These are phyloP conservation scores for Prunella vulgaris DNA, from an alignment of 257 asterid genomes.

Conservation along the genomic window DNA sequence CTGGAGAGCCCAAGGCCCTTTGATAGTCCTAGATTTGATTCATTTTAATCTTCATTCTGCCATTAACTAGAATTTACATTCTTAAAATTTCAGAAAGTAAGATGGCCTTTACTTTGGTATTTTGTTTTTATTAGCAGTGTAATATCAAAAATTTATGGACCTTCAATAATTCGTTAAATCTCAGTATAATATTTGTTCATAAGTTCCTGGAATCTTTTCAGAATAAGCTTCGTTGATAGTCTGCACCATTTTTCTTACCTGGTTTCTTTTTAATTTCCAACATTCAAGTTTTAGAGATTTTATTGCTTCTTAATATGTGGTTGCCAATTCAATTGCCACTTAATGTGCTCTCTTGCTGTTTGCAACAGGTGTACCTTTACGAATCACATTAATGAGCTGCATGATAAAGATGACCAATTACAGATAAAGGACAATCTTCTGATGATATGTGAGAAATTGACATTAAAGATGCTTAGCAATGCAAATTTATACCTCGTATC, in stretches of 20 bases:
- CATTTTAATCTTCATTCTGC: background rate
- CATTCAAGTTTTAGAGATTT: background rate
- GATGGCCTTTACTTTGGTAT: background rate
- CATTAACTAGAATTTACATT: background rate
- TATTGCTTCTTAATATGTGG: background rate
- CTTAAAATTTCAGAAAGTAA: background rate
- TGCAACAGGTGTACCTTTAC: slow-evolving; percentile 71
- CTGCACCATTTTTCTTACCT: background rate
- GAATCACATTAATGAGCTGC: slow-evolving; percentile 60
- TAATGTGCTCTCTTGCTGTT: slow-evolving; percentile 17
- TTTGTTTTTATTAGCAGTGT: background rate
- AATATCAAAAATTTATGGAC: background rate
- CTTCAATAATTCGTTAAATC: background rate
- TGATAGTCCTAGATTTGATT: background rate
- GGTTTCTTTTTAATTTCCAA: background rate
- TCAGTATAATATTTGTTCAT: too few relatives aligned
- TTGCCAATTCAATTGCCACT: background rate
- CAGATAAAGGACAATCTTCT: slow-evolving; percentile 60
- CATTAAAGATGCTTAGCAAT: slow-evolving; percentile 81
- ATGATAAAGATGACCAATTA: slow-evolving; percentile 39
- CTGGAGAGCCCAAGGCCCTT: background rate
- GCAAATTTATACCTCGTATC: slow-evolving; percentile 72
- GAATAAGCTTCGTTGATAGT: background rate
- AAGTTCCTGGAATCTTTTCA: background rate
- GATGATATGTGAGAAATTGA: slow-evolving; percentile 70